Evolutionary conservation across 169 alveolate genomes (phyloP).

Genomic region (Theileria annulata): DNA sequence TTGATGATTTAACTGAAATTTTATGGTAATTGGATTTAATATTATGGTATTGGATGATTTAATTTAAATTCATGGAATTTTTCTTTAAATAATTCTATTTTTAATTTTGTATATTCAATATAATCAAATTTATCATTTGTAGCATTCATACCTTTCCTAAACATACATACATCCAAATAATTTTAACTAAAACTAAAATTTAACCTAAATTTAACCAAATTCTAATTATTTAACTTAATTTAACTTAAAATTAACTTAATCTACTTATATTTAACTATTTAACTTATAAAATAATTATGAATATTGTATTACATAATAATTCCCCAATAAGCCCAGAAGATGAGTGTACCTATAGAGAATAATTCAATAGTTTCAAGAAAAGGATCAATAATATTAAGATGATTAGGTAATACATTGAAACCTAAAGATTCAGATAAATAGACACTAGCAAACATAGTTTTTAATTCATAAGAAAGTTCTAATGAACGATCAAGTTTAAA

Average conservation of each 20-base stretch:
- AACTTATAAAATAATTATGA: too few species aligned
- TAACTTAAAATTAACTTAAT: too few species aligned
- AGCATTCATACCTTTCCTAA: conserved; percentile 9
- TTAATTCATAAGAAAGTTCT: conserved; percentile 71
- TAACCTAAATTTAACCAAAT: too few species aligned
- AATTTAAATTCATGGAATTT: not conserved
- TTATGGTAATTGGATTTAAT: too few species aligned
- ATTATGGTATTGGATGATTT: too few species aligned
- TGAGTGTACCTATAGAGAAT: conserved; percentile 70
- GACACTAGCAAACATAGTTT: conserved; percentile 68
- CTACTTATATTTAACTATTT: too few species aligned
- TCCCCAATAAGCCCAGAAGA: conserved; percentile 81
- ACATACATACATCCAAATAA: too few species aligned
- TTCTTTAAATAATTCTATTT: conserved; percentile 32
- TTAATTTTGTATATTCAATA: conserved; percentile 17
- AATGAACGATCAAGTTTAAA: conserved; percentile 58
- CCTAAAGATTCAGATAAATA: conserved; percentile 70
- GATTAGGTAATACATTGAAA: conserved; percentile 28
- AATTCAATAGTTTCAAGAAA: conserved; percentile 68
- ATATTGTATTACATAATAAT: conserved; percentile 35
- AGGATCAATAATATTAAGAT: conserved; percentile 55
- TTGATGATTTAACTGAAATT: too few species aligned
- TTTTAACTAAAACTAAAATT: too few species aligned
- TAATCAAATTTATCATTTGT: conserved; percentile 50
- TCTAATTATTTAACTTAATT: too few species aligned